phyloP scores from a whole-genome alignment of 2,329 filamentous ascomycete species.

The Penicillium sp. region DNA sequence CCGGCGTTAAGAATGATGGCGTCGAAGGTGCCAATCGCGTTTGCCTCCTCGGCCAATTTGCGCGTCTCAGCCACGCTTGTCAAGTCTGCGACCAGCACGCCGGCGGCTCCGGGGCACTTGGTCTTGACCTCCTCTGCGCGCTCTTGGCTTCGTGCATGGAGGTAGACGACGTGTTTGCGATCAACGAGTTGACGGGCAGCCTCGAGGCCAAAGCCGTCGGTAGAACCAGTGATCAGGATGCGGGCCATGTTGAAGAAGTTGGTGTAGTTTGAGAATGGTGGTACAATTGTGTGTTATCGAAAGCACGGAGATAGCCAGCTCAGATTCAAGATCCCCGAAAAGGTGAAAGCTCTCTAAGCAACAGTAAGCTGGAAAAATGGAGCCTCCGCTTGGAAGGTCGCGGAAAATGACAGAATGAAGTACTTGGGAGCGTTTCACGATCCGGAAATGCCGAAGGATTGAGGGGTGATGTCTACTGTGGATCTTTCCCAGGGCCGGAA shows the following conservation, averaged over 20 bases:
- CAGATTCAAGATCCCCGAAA: too few species aligned
- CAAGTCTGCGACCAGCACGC: slow-evolving; percentile 47
- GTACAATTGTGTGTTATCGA: background rate
- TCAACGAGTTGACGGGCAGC: slow-evolving; percentile 45
- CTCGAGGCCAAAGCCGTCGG: slow-evolving; percentile 47
- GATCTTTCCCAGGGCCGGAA: too few species aligned
- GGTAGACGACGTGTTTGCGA: slow-evolving; percentile 46
- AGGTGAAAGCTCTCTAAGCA: too few species aligned
- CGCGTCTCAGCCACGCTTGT: slow-evolving; percentile 44
- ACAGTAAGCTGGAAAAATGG: too few species aligned
- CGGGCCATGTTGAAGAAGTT: slow-evolving; percentile 31
- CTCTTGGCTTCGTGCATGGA: slow-evolving; percentile 49
- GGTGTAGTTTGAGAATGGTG: background rate
- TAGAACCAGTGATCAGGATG: slow-evolving; percentile 49
- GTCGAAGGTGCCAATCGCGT: slow-evolving; percentile 46
- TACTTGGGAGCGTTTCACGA: too few species aligned
- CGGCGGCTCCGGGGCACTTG: slow-evolving; percentile 44
- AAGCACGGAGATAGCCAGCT: background rate
- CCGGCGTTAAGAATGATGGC: slow-evolving; percentile 52
- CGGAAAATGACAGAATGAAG: too few species aligned
- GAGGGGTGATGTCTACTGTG: too few species aligned
- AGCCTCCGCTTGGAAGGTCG: too few species aligned
- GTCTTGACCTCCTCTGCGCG: slow-evolving; percentile 43
- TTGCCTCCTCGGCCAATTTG: slow-evolving; percentile 43
- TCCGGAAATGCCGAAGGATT: too few species aligned